Evolutionary conservation across 1,284 basidiomycete species (phyloP).

Genomic region (Ustilago lituana): DNA sequence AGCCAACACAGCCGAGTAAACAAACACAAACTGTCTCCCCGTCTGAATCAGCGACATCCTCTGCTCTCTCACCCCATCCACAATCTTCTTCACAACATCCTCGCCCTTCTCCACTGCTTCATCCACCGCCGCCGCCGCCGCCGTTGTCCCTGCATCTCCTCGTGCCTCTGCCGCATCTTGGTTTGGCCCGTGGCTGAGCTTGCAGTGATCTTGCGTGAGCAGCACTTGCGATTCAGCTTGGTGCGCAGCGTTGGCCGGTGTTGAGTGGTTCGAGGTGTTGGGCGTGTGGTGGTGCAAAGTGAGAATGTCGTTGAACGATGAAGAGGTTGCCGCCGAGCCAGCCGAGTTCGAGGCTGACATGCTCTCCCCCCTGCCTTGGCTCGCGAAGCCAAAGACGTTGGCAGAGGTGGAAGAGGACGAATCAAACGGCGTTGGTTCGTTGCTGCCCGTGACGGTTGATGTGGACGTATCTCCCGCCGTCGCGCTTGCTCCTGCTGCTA

Average conservation of each 20-base stretch:
- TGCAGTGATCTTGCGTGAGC: not conserved
- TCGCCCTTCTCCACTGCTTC: conserved; percentile 21
- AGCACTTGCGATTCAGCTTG: conserved; percentile 5
- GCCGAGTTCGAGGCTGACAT: conserved; percentile 33
- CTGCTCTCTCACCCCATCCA: conserved; percentile 60
- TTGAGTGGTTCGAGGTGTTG: conserved; percentile 11
- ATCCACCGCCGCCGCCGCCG: conserved; percentile 9
- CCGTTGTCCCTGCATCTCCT: no score
- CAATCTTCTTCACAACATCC: conserved; percentile 41
- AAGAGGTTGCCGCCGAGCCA: not conserved
- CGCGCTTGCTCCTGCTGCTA: not conserved
- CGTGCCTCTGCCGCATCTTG: no score
- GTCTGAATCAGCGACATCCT: conserved; percentile 66
- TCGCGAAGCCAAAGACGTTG: conserved; percentile 1
- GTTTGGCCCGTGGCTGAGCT: no score
- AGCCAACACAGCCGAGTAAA: conserved; percentile 56
- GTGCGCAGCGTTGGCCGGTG: conserved; percentile 2
- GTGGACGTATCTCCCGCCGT: conserved; percentile 22
- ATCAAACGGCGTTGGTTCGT: conserved; percentile 45
- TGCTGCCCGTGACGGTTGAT: conserved; percentile 37
- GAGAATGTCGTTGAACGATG: conserved; percentile 1
- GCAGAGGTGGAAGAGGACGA: conserved; percentile 10
- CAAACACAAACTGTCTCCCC: conserved; percentile 64
- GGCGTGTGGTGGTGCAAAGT: conserved; percentile 2
- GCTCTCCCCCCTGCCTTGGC: not conserved